These are phyloP conservation scores for Panicum hallii DNA, from an alignment of 202 grass and related monocot species.

Conservation along the genomic window DNA sequence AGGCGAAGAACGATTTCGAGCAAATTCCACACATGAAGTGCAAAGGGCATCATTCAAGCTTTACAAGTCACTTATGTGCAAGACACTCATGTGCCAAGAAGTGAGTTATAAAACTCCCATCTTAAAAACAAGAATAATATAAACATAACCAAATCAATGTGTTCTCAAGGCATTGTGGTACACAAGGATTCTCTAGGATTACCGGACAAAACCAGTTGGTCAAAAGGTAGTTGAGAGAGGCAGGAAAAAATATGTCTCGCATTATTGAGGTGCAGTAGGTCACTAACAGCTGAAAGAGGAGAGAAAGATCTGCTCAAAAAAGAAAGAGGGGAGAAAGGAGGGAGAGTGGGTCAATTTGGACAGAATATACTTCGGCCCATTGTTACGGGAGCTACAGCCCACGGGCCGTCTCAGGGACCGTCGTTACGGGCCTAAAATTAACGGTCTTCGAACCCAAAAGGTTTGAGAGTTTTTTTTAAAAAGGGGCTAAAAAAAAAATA, in stretches of 20 bases:
- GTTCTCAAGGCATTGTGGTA: background rate
- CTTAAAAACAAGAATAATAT: background rate
- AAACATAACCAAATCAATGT: background rate
- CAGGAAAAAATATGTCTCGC: background rate
- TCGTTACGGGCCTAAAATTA: background rate
- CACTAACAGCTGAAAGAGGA: background rate
- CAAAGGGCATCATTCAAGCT: background rate
- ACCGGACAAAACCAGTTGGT: background rate
- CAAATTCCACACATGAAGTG: background rate
- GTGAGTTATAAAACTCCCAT: background rate
- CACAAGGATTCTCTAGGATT: background rate
- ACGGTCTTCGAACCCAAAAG: too few relatives aligned
- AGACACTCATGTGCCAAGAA: background rate
- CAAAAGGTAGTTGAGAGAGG: conserved; percentile 21
- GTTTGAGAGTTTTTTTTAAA: too few relatives aligned
- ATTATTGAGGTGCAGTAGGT: background rate
- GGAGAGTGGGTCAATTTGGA: background rate
- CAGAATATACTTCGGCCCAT: background rate
- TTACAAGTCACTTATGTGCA: background rate
- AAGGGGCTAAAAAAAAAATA: too few relatives aligned
- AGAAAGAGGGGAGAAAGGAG: too few relatives aligned
- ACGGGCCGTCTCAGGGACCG: background rate
- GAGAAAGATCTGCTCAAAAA: too few relatives aligned
- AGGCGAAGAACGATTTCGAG: too few relatives aligned
- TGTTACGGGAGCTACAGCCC: background rate